These are phyloP conservation scores for Cyberlindnera sargentensis DNA, from an alignment of 805 yeast species.

Conservation along the genomic window DNA sequence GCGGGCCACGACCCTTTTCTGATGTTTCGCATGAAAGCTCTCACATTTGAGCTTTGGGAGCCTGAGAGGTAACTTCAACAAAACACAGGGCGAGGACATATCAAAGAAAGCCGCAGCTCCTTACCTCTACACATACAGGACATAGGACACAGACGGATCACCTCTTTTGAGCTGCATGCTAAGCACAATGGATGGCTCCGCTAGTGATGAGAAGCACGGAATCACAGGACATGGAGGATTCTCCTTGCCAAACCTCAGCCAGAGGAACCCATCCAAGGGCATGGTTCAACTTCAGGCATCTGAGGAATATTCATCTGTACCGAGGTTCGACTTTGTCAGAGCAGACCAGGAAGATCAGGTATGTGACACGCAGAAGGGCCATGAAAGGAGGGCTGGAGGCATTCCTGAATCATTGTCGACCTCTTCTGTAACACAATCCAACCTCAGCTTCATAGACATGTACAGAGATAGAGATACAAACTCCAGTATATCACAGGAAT, in stretches of 20 bases:
- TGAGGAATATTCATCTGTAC: neutral
- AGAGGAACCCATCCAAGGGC: neutral
- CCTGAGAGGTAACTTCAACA: too few species aligned
- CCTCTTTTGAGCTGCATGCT: neutral
- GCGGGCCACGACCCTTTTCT: too few species aligned
- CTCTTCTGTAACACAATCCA: constrained; percentile 20
- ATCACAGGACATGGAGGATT: constrained; percentile 1
- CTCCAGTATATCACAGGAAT: constrained; percentile 4
- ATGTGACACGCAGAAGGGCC: too few species aligned
- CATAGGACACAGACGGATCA: too few species aligned
- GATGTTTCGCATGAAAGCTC: too few species aligned
- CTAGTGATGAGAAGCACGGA: too few species aligned
- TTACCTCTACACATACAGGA: too few species aligned
- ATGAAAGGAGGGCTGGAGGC: too few species aligned
- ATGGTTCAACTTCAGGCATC: neutral
- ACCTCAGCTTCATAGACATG: constrained; percentile 31
- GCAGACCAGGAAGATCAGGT: neutral
- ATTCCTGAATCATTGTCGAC: neutral
- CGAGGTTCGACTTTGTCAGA: constrained; percentile 1
- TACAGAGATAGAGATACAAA: constrained; percentile 24
- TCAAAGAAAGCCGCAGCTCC: too few species aligned
- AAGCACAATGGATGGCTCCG: neutral
- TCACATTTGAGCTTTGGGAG: too few species aligned
- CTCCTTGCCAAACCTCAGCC: constrained; percentile 12
- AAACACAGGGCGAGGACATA: too few species aligned